Conservation (phyloP, 2,329 filamentous ascomycete species). For the Botrytis deweyae region DNA sequence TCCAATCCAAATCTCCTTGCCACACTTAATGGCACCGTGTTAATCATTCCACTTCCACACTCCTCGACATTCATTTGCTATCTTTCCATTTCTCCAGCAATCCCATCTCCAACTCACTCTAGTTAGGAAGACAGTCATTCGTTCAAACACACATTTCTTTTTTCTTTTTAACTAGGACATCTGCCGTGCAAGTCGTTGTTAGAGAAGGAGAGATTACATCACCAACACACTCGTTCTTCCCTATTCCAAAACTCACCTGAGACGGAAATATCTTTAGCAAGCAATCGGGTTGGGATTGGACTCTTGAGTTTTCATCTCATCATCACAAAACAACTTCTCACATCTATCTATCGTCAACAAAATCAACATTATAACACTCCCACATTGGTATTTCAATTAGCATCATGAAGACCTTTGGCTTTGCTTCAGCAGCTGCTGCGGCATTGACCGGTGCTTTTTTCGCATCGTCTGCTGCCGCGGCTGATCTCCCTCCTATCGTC, state of each 20-base stretch:
- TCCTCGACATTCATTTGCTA: background rate
- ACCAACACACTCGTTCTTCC: slow-evolving; percentile 12
- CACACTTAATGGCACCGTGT: slow-evolving; percentile 2
- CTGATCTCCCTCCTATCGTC: slow-evolving; percentile 56
- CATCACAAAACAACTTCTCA: background rate
- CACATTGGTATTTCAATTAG: slow-evolving; percentile 15
- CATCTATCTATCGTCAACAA: slow-evolving; percentile 6
- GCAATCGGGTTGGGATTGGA: background rate
- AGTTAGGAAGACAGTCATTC: slow-evolving; percentile 5
- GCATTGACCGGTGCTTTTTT: slow-evolving; percentile 54
- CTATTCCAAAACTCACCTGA: slow-evolving; percentile 1
- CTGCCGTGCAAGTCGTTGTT: slow-evolving; percentile 12
- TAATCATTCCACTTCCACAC: background rate
- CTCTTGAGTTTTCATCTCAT: background rate
- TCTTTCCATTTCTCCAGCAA: background rate
- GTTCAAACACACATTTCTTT: slow-evolving; percentile 2
- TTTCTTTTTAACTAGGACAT: background rate
- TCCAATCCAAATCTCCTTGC: slow-evolving; percentile 10
- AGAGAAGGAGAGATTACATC: background rate
- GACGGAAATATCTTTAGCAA: background rate
- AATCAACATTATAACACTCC: slow-evolving; percentile 30
- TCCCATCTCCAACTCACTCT: background rate
- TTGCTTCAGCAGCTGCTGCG: slow-evolving; percentile 44
- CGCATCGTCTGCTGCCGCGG: slow-evolving; percentile 47
- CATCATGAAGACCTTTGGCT: slow-evolving; percentile 54